Conservation (phyloP, 805 yeast species). For the Starmerella ratchasimensis region DNA sequence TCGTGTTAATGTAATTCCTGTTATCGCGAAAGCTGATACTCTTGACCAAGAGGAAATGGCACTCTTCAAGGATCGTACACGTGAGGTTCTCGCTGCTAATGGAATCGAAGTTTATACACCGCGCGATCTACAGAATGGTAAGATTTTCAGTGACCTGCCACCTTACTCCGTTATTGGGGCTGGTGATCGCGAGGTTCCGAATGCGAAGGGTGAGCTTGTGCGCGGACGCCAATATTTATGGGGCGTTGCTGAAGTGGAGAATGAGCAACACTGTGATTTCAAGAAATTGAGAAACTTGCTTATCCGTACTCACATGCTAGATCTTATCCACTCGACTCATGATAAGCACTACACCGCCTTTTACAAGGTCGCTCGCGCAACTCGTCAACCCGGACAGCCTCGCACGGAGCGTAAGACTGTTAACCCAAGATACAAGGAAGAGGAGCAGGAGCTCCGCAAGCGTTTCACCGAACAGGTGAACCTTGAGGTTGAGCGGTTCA, state of each 20-base stretch:
- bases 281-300: conserved; percentile 46
- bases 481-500: conserved; percentile 90
- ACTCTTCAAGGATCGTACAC: conserved; percentile 41
- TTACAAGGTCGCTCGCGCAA: conserved; percentile 43
- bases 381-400: conserved; percentile 33
- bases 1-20: conserved; percentile 70
- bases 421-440: conserved; percentile 91
- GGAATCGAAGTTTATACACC: conserved; percentile 45
- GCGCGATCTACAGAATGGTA: conserved; percentile 22
- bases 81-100: conserved; percentile 38
- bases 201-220: conserved; percentile 36
- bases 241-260: conserved; percentile 80
- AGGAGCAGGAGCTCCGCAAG: conserved; percentile 84
- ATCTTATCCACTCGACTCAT: conserved; percentile 63
- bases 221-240: conserved; percentile 69
- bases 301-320: conserved; percentile 59
- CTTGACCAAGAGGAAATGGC: conserved; percentile 44
- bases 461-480: conserved; percentile 94
- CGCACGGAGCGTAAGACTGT: conserved; percentile 30
- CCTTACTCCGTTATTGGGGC: conserved; percentile 70
- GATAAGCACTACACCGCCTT: conserved; percentile 54
- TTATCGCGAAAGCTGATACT: conserved; percentile 69
- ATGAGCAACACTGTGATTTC: conserved; percentile 67
- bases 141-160: conserved; percentile 29
- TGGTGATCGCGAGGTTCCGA: conserved; percentile 32